Conservation (phyloP, 1,139 yeast genomes). For the Petasospora fabianii region DNA sequence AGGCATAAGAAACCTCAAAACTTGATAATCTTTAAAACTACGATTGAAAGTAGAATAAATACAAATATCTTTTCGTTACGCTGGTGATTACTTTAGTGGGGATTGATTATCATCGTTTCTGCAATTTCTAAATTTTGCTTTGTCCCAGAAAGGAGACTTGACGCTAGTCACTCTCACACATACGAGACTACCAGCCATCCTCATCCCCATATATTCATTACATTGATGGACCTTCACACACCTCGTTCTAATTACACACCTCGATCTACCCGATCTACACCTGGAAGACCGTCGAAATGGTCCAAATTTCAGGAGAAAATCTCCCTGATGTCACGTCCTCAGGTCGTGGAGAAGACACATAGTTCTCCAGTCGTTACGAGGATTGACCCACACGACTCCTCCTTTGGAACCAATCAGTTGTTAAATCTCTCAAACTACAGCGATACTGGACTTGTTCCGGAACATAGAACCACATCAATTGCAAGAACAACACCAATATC, state of each 20-base stretch:
- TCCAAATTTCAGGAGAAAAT: slow-evolving; percentile 22
- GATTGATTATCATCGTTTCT: no score
- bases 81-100: no score
- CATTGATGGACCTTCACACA: slow-evolving; percentile 7
- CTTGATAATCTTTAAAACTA: no score
- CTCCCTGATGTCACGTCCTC: slow-evolving; percentile 6
- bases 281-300: slow-evolving; percentile 20
- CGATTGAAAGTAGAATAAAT: no score
- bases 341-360: neutral
- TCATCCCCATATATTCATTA: no score
- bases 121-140: no score
- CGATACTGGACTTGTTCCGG: slow-evolving; percentile 1
- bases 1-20: no score
- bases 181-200: no score
- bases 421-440: slow-evolving; percentile 1
- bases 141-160: neutral
- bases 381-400: neutral
- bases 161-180: no score
- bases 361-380: slow-evolving; percentile 5
- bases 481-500: slow-evolving; percentile 12
- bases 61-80: no score
- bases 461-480: slow-evolving; percentile 21
- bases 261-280: slow-evolving; percentile 2
- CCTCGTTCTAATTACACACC: slow-evolving; percentile 2
- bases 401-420: neutral